Base-by-base conservation (phyloP, 2,329 filamentous ascomycete species). In the Hypoxylon sp. region DNA sequence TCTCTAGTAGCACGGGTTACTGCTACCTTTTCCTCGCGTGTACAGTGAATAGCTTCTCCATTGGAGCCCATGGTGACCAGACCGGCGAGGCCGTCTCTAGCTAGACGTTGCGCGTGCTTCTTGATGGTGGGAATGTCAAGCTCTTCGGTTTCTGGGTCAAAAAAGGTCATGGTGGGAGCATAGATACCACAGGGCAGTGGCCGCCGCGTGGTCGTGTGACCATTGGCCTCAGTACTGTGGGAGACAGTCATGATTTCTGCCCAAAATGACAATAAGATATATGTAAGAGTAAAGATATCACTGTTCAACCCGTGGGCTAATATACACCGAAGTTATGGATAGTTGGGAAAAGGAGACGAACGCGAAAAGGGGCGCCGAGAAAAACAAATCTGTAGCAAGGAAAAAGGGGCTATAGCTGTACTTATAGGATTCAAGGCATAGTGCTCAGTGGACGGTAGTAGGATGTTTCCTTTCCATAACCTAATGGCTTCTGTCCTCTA, bases 1-100 rank as follows among this genome's bases (percentile, higher is more conserved):
- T 93, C 90, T 61, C 93, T 89, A 7, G 93, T 95, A 58, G 93
- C 91, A 75, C 84, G 84, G 17, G 92, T 95, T 70, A 96, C 90
- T 32, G 88, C 87, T 51, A 88, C 79, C 79, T 94, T 94, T 81
- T 97, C 93, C 68, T 90, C 87, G 48, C 89, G 87, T 59, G 91
- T 92, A 75, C 94, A 90, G 83, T 97, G 93, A 61, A 93, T 91
- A 23, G 93, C 93, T 83, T 97, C 93, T 67, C 93, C 93, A 80
- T 97, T 97, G 73, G 93, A 97, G 68, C 94, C 93, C 91, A 96
- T 93, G 72, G 91, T 91, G 46, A 96, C 92, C 25, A 97, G 86
- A 36, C 93, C 93, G 51, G 90, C 92, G 10, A 97, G 88, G 7
- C 94, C 94, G 63, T 89, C 91, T 77, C 89, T 84, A 41, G 90